Base-by-base conservation (phyloP, 768 basidiomycete genomes). In the Leccinellum luteum region DNA sequence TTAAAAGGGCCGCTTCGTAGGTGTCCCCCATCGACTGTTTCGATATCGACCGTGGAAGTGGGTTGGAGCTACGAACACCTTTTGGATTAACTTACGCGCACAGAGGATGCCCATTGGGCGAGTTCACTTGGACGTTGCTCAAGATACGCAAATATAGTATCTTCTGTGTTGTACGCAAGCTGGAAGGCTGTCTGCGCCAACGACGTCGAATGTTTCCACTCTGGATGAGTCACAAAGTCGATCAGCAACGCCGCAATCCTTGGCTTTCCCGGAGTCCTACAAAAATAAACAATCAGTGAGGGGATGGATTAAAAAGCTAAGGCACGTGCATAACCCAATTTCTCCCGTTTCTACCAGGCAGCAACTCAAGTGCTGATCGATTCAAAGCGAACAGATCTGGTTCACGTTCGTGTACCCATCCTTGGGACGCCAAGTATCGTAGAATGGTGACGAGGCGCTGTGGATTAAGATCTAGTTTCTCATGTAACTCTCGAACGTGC, bases 201-300 rank as follows among this genome's bases (percentile, higher is more conserved):
- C 3, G 54, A 55, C 10, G 54, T 55, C 25, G 54, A 55, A 38
- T 55, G 35, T 8, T 55, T 55, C 54, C 54, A 55, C 32, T 55
- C 54, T 14, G 54, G 45, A 27, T 48, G 54, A 17, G 54, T 55
- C 34, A 55, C 21, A 10, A 55, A 55, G 34, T 55, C 54, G 25
- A 55, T 4, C 1, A 55, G 54, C 3, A 44, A 55, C 2, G 47
- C 54, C 5, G 54, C 54, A 17, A 48, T 38, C 47, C 15, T 55
- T 17, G 54, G 54, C n/a, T 48, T 55, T 19, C 54, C 47, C 14
- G 54, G 35, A 6, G 54, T 55, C 54, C 54, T 55, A 38, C n/a
- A 14, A 13, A 35, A 25, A 48, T 14, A 21, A 10, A 17, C 3
- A 1, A 31, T 19, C 10, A 14, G n/a, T 41, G n/a, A 6, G 19